phyloP scores from a whole-genome alignment of 116 monocot genomes.

The Cymodocea nodosa region DNA sequence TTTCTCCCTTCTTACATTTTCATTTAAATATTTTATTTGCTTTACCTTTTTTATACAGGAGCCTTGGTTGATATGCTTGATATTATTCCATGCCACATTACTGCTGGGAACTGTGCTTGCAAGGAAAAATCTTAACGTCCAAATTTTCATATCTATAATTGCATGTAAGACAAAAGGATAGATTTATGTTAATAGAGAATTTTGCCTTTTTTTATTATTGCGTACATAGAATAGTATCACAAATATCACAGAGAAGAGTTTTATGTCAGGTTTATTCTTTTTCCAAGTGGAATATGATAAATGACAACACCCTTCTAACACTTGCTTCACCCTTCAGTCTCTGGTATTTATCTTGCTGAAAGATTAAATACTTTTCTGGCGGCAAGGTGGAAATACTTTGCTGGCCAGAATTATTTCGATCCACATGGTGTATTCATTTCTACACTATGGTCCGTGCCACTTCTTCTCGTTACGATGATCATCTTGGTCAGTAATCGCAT shows the following conservation, averaged over 20 bases:
- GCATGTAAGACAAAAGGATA: constrained; percentile 21
- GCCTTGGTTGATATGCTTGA: constrained; percentile 29
- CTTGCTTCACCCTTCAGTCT: constrained; percentile 35
- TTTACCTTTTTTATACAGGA: constrained; percentile 21
- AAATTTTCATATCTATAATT: constrained; percentile 15
- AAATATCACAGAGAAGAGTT: too few species aligned
- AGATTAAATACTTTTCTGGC: constrained; percentile 56
- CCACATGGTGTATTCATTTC: constrained; percentile 61
- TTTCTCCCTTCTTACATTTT: not conserved
- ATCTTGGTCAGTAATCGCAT: constrained; percentile 51
- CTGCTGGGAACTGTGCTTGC: constrained; percentile 17
- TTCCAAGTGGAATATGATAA: too few species aligned
- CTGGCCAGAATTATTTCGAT: constrained; percentile 84
- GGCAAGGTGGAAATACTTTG: constrained; percentile 65
- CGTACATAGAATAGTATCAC: too few species aligned
- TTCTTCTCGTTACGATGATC: constrained; percentile 50
- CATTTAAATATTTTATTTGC: not conserved
- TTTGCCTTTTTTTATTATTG: too few species aligned
- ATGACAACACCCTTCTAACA: not conserved
- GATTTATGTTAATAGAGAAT: too few species aligned
- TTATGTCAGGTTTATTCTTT: too few species aligned
- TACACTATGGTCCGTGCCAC: constrained; percentile 88
- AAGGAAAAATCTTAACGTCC: constrained; percentile 28
- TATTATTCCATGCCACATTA: constrained; percentile 18
- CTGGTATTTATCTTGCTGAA: constrained; percentile 82